Conservation (phyloP, 2,329 filamentous ascomycete genomes). For the Gremmenia infestans region DNA sequence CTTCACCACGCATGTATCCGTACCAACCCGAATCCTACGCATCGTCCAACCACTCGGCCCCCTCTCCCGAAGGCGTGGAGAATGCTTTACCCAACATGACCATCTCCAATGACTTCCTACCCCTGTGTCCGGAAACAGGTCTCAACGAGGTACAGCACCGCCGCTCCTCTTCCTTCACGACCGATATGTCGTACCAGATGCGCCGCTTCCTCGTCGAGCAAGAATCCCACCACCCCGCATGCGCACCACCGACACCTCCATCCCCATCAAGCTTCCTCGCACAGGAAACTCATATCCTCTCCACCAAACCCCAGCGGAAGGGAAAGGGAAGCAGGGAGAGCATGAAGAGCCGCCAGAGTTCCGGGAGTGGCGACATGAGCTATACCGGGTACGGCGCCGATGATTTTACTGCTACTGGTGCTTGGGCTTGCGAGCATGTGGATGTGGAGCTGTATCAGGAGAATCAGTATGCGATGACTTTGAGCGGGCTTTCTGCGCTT, state of each 20-base stretch:
- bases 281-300: slow-evolving; percentile 9
- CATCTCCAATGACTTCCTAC: slow-evolving; percentile 10
- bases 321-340: slow-evolving; percentile 19
- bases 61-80: slow-evolving; percentile 22
- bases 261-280: slow-evolving; percentile 2
- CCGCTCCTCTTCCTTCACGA: slow-evolving; percentile 10
- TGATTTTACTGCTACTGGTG: slow-evolving; percentile 10
- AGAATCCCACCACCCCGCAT: neutral
- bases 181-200: slow-evolving; percentile 16
- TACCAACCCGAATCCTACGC: slow-evolving; percentile 9
- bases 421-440: slow-evolving; percentile 13
- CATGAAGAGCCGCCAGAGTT: slow-evolving; percentile 12
- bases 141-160: slow-evolving; percentile 12
- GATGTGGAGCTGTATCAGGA: neutral
- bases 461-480: slow-evolving; percentile 9
- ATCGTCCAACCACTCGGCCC: slow-evolving; percentile 6
- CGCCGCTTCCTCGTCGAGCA: slow-evolving; percentile 14
- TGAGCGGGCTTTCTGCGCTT: slow-evolving; percentile 15
- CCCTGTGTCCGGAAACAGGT: slow-evolving; percentile 8
- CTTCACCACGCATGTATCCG: slow-evolving; percentile 1
- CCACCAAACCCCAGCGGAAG: neutral
- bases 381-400: slow-evolving; percentile 11
- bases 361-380: slow-evolving; percentile 10
- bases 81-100: slow-evolving; percentile 14
- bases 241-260: neutral